Conservation (phyloP, 495 filamentous ascomycete genomes). For the Chaetomidium leptoderma region DNA sequence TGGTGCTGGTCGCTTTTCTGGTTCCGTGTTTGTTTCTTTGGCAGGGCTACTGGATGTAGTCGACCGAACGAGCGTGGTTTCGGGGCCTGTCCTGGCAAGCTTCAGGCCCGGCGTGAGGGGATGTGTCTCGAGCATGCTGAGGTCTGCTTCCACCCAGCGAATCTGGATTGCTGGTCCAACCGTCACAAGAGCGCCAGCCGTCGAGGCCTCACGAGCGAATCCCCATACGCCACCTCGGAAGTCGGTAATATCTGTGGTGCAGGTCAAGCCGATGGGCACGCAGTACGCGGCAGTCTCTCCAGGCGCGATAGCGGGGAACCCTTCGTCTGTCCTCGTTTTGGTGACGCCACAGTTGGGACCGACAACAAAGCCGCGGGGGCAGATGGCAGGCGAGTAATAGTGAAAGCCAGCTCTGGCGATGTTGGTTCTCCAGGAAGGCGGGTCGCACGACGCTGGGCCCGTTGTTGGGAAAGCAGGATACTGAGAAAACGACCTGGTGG, state of each 20-base stretch:
- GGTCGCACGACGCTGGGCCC: slow-evolving; percentile 36
- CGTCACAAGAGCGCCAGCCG: slow-evolving; percentile 26
- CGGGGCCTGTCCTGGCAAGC: slow-evolving; percentile 4
- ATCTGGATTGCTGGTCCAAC: slow-evolving; percentile 40
- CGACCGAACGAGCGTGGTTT: slow-evolving; percentile 1
- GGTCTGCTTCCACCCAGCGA: slow-evolving; percentile 38
- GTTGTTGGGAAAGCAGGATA: slow-evolving; percentile 36
- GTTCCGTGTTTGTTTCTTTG: background rate
- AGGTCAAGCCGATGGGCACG: slow-evolving; percentile 36
- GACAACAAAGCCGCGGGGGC: slow-evolving; percentile 37
- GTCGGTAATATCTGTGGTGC: slow-evolving; percentile 39
- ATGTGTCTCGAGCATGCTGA: slow-evolving; percentile 34
- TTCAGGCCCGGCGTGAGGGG: slow-evolving; percentile 31
- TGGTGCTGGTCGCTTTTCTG: background rate
- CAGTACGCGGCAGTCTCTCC: slow-evolving; percentile 41
- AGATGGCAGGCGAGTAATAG: slow-evolving; percentile 44
- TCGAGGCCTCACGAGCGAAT: slow-evolving; percentile 24
- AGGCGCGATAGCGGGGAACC: slow-evolving; percentile 32
- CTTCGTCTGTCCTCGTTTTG: slow-evolving; percentile 28
- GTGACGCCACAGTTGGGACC: slow-evolving; percentile 31
- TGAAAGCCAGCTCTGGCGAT: slow-evolving; percentile 34
- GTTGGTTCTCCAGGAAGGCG: slow-evolving; percentile 33
- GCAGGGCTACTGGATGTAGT: background rate
- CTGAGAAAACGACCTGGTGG: slow-evolving; percentile 38
- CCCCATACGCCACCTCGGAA: slow-evolving; percentile 43